Base-by-base conservation (phyloP, 164 flowering plant species). In the Berberis vulgaris region DNA sequence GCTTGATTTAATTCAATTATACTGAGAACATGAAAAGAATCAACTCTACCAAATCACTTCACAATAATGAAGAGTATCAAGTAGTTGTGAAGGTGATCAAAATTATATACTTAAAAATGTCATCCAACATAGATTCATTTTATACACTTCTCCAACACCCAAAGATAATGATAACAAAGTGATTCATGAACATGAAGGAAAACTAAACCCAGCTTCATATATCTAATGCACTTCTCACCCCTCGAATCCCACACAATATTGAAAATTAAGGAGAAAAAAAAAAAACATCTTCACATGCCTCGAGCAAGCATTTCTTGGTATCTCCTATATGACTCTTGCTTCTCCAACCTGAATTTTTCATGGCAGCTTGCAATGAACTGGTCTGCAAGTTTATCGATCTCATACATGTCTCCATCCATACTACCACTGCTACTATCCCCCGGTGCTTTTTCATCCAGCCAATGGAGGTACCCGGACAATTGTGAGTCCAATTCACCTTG, bases 311-410 rank as follows among this genome's bases (percentile, higher is more conserved):
- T 88, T 61, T 91, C 99, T 66, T 91, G 95, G 69, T 79, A 91
- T 69, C 86, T 85, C 78, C 97, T 82, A 42, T 85, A 80, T 2
- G 99, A 95, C 71, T 95, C 99, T 49, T 80, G 83, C 80, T 95
- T 95, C 90, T 95, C 99, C 86, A 95, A 72, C 72, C 78, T 76
- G 73, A 95, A 95, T 70, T 88, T 89, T 75, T 89, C 97, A 77
- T 91, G 97, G 69, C 87, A 88, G 43, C 58, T 81, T 0, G 89
- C 92, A n/a, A 95, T 95, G 74, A 95, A 95, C 86, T 73, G 46
- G 50, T 89, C 97, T 0, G 97, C 99, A 5, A 89, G 84, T 70
- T 65, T 64, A 65, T 91, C 96, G 38, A 95, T 95, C 72, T 95
- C 96, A 57, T 85, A 82, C 1, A 50, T 65, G 4, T 65, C 77